These are phyloP conservation scores for Hypsizygus ulmarius DNA, from an alignment of 1,284 basidiomycete species.

Conservation along the genomic window DNA sequence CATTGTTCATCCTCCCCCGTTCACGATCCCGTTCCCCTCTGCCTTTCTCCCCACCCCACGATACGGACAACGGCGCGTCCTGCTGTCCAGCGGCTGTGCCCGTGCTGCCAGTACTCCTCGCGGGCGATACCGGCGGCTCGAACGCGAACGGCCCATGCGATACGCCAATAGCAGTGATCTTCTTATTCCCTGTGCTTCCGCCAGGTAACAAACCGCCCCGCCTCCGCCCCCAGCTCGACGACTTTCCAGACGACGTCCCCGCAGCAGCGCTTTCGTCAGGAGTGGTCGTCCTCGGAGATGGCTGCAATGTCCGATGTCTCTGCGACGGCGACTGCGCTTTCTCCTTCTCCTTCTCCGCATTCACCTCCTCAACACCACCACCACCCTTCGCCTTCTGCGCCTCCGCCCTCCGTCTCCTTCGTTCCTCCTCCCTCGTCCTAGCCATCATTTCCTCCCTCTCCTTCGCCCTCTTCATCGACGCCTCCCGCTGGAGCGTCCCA, in stretches of 20 bases:
- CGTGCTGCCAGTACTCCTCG: conserved; percentile 29
- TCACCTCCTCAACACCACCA: conserved; percentile 11
- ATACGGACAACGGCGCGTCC: conserved; percentile 18
- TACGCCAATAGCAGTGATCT: conserved; percentile 27
- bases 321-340: conserved; percentile 19
- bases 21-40: conserved; percentile 13
- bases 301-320: conserved; percentile 9
- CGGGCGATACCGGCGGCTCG: conserved; percentile 46
- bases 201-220: conserved; percentile 23
- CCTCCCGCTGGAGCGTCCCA: conserved; percentile 38
- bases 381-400: conserved; percentile 6
- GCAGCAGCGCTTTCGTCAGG: conserved; percentile 13
- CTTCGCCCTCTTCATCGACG: conserved; percentile 34
- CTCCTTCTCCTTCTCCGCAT: conserved; percentile 12
- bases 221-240: conserved; percentile 36
- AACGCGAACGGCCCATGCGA: conserved; percentile 46
- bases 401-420: conserved; percentile 21
- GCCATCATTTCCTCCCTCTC: conserved; percentile 32
- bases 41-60: conserved; percentile 21
- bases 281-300: conserved; percentile 6
- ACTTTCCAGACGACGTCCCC: conserved; percentile 24
- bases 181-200: conserved; percentile 21
- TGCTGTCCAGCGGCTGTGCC: conserved; percentile 18
- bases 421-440: conserved; percentile 22
- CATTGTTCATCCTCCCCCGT: conserved; percentile 8